Evolutionary conservation across 306 rosid species (phyloP).

Genomic region (Vigna trinervia): DNA sequence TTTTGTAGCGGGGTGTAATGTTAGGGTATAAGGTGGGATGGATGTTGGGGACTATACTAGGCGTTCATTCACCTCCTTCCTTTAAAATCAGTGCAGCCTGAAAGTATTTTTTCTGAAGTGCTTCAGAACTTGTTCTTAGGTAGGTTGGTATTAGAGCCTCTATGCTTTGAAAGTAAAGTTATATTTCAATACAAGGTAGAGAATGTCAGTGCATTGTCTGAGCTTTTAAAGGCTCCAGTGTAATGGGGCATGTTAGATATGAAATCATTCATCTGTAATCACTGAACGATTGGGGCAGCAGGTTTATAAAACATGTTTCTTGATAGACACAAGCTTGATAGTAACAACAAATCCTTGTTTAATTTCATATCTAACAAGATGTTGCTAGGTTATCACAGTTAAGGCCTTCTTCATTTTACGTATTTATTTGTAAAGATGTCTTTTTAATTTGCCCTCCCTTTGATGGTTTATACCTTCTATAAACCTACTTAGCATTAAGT

Average conservation of each 20-base stretch:
- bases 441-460: background rate
- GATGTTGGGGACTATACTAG: no score
- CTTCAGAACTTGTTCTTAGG: constrained; percentile 7
- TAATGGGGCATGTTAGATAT: background rate
- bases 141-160: constrained; percentile 2
- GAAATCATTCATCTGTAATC: no score
- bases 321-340: background rate
- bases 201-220: background rate
- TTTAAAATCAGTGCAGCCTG: constrained; percentile 14
- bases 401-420: constrained; percentile 21
- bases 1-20: no score
- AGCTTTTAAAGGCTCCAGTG: background rate
- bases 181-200: constrained; percentile 15
- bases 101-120: constrained; percentile 11
- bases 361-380: background rate
- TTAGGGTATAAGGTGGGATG: no score
- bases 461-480: constrained; percentile 1
- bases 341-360: background rate
- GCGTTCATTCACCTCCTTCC: no score
- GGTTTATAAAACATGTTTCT: constrained; percentile 5
- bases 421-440: constrained; percentile 2
- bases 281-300: background rate
- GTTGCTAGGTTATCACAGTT: constrained; percentile 15
- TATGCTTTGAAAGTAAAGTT: background rate
- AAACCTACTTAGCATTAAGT: constrained; percentile 14